Percentiles rank a stretch among this genome's conserved stretches.
Conservation (phyloP, 2,329 filamentous ascomycete species). For the Pseudocercospora fuligena region DNA sequence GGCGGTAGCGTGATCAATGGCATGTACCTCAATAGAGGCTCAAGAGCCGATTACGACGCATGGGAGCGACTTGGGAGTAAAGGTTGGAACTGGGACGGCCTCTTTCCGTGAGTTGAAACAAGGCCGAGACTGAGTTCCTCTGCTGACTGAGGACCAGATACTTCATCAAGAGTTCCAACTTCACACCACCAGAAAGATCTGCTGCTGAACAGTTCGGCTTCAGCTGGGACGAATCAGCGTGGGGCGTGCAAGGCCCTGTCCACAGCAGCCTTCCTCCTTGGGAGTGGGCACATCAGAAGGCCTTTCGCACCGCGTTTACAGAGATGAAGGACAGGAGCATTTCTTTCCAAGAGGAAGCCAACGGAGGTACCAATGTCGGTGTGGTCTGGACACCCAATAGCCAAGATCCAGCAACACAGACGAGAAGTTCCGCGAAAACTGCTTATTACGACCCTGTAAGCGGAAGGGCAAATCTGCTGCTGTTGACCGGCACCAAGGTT, state of each 20-base stretch:
- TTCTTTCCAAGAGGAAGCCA: neutral
- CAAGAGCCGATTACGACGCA: slow-evolving; percentile 57
- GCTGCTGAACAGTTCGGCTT: too few species aligned
- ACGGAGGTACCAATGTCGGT: neutral
- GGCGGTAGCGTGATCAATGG: slow-evolving; percentile 41
- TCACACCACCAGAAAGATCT: too few species aligned
- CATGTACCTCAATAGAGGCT: slow-evolving; percentile 47
- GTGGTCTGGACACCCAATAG: neutral
- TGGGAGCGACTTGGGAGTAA: slow-evolving; percentile 63
- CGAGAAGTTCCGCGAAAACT: neutral
- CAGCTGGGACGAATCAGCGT: too few species aligned
- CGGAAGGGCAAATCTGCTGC: neutral
- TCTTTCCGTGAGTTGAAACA: slow-evolving; percentile 46
- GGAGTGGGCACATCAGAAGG: too few species aligned
- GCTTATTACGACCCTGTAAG: neutral
- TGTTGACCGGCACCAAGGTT: neutral
- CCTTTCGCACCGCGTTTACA: too few species aligned
- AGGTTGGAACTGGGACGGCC: slow-evolving; percentile 62
- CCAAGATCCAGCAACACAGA: neutral
- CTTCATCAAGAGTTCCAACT: neutral
- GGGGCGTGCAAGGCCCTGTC: too few species aligned
- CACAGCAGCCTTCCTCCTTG: too few species aligned
- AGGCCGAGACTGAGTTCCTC: slow-evolving; percentile 25
- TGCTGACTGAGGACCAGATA: neutral
- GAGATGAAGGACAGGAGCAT: too few species aligned